These are phyloP conservation scores for Somion occarium DNA, from an alignment of 1,284 basidiomycete species.

Conservation along the genomic window DNA sequence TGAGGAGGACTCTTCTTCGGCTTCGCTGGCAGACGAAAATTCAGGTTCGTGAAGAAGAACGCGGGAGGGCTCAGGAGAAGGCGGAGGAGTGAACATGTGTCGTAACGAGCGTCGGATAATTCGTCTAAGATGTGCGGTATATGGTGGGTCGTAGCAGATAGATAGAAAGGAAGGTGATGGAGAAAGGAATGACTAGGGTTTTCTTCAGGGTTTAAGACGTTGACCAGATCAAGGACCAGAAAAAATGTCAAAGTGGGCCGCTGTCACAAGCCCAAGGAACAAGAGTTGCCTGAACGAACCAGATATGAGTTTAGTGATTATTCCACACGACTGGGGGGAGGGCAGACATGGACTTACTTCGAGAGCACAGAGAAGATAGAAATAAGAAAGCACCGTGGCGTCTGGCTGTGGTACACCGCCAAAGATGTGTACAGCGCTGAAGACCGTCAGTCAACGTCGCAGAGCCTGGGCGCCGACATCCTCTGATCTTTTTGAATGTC, in stretches of 20 bases:
- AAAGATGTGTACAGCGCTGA: not conserved
- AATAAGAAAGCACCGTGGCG: not conserved
- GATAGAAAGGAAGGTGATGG: not conserved
- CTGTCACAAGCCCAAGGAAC: not conserved
- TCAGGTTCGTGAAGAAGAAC: conserved; percentile 5
- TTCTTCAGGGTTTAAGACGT: not conserved
- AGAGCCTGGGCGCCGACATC: not conserved
- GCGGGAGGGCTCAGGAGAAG: conserved; percentile 35
- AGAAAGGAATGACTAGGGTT: not conserved
- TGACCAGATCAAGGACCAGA: not conserved
- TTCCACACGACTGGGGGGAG: not conserved
- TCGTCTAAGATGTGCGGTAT: not conserved
- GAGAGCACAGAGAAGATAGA: not conserved
- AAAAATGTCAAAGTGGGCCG: not conserved
- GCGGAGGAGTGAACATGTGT: conserved; percentile 49
- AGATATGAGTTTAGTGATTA: not conserved
- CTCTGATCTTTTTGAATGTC: not conserved
- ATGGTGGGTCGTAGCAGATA: not conserved
- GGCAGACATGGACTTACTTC: not conserved
- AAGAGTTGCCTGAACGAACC: not conserved
- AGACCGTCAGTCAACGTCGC: not conserved
- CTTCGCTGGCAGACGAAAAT: conserved; percentile 6
- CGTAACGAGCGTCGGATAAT: conserved; percentile 5
- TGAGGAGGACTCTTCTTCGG: conserved; percentile 5
- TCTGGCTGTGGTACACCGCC: not conserved